Conservation (phyloP, 371 early-diverging fungal species). For the Rhizopus sp. region DNA sequence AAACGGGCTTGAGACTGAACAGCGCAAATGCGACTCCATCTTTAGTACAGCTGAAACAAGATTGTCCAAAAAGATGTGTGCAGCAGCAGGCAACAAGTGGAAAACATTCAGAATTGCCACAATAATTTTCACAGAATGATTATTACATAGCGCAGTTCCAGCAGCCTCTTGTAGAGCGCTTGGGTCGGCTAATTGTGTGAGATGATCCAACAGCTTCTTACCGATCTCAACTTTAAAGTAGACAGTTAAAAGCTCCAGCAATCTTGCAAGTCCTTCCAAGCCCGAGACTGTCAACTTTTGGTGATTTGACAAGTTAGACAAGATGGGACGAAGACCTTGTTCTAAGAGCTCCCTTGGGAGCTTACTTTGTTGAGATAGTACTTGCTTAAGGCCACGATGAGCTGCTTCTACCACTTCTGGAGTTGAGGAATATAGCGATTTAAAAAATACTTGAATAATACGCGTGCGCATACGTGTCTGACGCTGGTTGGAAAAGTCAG, state of each 20-base stretch:
- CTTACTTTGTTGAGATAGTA: conserved; percentile 85
- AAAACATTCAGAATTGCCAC: conserved; percentile 94
- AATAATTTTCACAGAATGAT: conserved; percentile 90
- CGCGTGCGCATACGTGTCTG: conserved; percentile 81
- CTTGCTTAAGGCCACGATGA: conserved; percentile 89
- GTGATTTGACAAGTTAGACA: conserved; percentile 93
- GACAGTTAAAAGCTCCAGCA: conserved; percentile 91
- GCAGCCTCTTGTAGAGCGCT: conserved; percentile 79
- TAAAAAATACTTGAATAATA: conserved; percentile 97
- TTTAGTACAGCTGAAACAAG: conserved; percentile 82
- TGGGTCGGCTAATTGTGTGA: conserved; percentile 92
- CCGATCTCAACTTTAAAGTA: conserved; percentile 99
- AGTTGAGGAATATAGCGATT: conserved; percentile 90
- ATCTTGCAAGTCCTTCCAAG: conserved; percentile 91
- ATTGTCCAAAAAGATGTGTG: conserved; percentile 90
- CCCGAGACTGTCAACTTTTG: conserved; percentile 90
- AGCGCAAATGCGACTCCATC: conserved; percentile 80
- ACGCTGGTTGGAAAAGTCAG: conserved; percentile 76
- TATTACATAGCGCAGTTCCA: conserved; percentile 80
- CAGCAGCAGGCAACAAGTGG: conserved; percentile 88
- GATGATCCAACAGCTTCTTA: conserved; percentile 94
- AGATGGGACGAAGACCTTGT: conserved; percentile 92
- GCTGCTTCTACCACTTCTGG: conserved; percentile 95
- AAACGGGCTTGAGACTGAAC: conserved; percentile 92
- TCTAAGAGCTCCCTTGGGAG: conserved; percentile 97